Evolutionary conservation across 768 basidiomycete species (phyloP).

Genomic region (Auricularia heimuer): DNA sequence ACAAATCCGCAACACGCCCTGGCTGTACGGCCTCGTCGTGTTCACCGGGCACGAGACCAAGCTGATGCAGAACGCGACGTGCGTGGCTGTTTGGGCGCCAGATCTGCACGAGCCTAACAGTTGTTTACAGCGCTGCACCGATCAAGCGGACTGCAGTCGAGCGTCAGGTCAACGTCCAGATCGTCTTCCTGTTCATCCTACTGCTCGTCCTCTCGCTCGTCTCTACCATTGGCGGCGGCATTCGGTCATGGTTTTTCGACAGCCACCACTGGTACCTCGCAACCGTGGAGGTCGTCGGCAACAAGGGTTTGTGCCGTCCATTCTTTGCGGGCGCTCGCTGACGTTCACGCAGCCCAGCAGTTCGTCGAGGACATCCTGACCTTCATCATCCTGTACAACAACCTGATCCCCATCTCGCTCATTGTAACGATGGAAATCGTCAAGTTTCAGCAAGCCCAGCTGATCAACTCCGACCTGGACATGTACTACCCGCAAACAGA

Average conservation of each 20-base stretch:
- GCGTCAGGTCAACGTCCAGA: slow-evolving; percentile 90
- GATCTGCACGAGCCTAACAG: background rate
- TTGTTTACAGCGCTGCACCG: slow-evolving; percentile 51
- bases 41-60: slow-evolving; percentile 99
- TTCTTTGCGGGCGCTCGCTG: slow-evolving; percentile 1
- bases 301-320: too few relatives aligned
- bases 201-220: slow-evolving; percentile 82
- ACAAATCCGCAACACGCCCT: slow-evolving; percentile 90
- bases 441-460: slow-evolving; percentile 93
- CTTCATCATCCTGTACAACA: slow-evolving; percentile 98
- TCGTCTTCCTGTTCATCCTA: slow-evolving; percentile 86
- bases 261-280: slow-evolving; percentile 85
- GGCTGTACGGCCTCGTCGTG: slow-evolving; percentile 89
- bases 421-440: slow-evolving; percentile 99
- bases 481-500: slow-evolving; percentile 97
- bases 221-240: slow-evolving; percentile 85
- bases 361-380: slow-evolving; percentile 74
- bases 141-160: slow-evolving; percentile 97
- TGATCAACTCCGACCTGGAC: slow-evolving; percentile 96
- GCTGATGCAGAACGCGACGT: slow-evolving; percentile 94
- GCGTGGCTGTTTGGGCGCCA: slow-evolving; percentile 20
- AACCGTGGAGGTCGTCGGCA: slow-evolving; percentile 41
- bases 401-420: slow-evolving; percentile 96
- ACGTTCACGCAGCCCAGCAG: slow-evolving; percentile 10
- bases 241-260: slow-evolving; percentile 85